These are phyloP conservation scores for Polychytrium aggregatum DNA, from an alignment of 192 early-diverging fungal genomes.

Conservation along the genomic window DNA sequence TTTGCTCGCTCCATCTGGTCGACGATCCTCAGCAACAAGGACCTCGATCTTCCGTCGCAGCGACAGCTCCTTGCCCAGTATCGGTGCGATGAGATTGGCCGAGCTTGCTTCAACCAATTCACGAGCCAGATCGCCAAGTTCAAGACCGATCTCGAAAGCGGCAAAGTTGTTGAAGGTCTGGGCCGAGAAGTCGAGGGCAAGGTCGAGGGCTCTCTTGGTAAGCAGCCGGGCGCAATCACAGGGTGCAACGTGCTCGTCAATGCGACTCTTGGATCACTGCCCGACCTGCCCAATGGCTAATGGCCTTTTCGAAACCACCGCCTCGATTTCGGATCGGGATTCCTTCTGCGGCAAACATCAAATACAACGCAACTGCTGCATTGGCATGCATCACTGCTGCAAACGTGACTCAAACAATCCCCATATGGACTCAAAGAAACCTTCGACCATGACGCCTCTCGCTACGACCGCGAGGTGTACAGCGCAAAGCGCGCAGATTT, in stretches of 20 bases:
- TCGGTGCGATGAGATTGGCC: slow-evolving; percentile 95
- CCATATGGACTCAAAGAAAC: too few relatives aligned
- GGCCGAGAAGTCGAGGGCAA: slow-evolving; percentile 53
- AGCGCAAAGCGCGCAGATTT: slow-evolving; percentile 75
- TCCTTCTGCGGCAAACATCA: too few relatives aligned
- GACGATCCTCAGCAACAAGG: slow-evolving; percentile 87
- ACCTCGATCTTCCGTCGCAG: slow-evolving; percentile 95
- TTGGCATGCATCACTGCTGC: too few relatives aligned
- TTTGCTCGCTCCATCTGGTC: slow-evolving; percentile 94
- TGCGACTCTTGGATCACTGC: too few relatives aligned
- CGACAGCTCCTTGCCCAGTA: slow-evolving; percentile 96
- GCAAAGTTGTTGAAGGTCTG: slow-evolving; percentile 64
- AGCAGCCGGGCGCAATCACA: too few relatives aligned
- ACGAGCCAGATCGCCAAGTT: slow-evolving; percentile 46
- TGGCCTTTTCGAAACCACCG: too few relatives aligned
- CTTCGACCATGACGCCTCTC: slow-evolving; percentile 83
- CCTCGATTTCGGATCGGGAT: too few relatives aligned
- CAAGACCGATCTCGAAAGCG: slow-evolving; percentile 61
- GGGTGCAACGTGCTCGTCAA: too few relatives aligned
- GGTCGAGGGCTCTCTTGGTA: too few relatives aligned
- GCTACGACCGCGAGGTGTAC: slow-evolving; percentile 85
- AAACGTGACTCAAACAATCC: too few relatives aligned
- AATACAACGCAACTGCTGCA: too few relatives aligned
- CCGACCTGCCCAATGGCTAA: too few relatives aligned
- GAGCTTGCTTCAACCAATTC: slow-evolving; percentile 62